Percentiles rank a stretch among this genome's conserved stretches.
Conservation (phyloP, 129 eudicot genomes). For the Flaveria trinervia region DNA sequence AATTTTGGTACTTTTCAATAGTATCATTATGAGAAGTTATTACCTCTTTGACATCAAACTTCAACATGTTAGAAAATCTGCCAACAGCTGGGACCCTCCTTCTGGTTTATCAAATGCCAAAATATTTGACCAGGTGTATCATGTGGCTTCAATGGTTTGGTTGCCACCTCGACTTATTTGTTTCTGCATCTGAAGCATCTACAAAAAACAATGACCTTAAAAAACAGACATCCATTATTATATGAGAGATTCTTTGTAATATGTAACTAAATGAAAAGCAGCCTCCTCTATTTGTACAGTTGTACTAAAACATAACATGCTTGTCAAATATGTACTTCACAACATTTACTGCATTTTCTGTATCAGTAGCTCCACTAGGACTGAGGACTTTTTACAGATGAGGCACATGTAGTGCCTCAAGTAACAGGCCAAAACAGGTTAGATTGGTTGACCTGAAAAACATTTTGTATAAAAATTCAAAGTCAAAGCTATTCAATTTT, state of each 20-base stretch:
- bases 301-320: too few relatives aligned
- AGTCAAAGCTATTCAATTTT: too few relatives aligned
- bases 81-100: constrained; percentile 71
- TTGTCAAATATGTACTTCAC: too few relatives aligned
- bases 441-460: too few relatives aligned
- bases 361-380: too few relatives aligned
- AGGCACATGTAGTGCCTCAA: too few relatives aligned
- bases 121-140: constrained; percentile 93
- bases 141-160: constrained; percentile 69
- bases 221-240: constrained; percentile 7
- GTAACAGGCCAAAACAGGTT: too few relatives aligned
- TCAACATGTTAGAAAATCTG: constrained; percentile 70
- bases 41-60: constrained; percentile 90
- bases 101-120: constrained; percentile 89
- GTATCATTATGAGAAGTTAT: background rate
- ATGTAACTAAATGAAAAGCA: constrained; percentile 28
- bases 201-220: constrained; percentile 60
- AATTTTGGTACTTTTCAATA: background rate
- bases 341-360: too few relatives aligned
- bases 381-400: too few relatives aligned
- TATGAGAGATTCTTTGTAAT: background rate
- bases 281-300: constrained; percentile 64
- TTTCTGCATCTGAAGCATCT: constrained; percentile 93
- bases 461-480: too few relatives aligned
- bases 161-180: constrained; percentile 74